Percentiles rank a stretch among this genome's conserved stretches.
phyloP scores from a whole-genome alignment of 2,329 filamentous ascomycete species.

The Fusarium beomiforme region DNA sequence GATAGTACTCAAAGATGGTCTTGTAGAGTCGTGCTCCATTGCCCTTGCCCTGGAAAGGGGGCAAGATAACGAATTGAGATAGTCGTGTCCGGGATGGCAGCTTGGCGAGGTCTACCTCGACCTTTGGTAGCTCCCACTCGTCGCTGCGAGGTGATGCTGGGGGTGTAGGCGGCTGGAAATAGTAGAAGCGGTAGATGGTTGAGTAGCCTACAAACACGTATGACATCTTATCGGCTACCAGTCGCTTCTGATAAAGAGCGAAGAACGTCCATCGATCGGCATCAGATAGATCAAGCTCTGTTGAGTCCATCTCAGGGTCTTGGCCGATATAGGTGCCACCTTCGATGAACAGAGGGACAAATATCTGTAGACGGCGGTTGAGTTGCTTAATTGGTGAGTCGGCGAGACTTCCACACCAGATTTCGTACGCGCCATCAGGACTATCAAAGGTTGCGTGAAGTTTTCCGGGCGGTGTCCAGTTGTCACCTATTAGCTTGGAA shows the following conservation, averaged over 20 bases:
- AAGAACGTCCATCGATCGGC: constrained; percentile 92
- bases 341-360: constrained; percentile 90
- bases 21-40: constrained; percentile 85
- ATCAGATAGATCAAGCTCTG: constrained; percentile 74
- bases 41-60: constrained; percentile 83
- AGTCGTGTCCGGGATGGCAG: constrained; percentile 84
- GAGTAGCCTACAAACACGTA: constrained; percentile 91
- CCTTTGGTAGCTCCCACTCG: constrained; percentile 57
- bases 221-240: constrained; percentile 56
- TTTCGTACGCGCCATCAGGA: constrained; percentile 75
- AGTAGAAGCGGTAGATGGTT: constrained; percentile 89
- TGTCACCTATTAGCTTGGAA: constrained; percentile 56
- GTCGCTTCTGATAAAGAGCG: constrained; percentile 78
- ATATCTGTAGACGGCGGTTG: constrained; percentile 82
- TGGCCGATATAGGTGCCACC: constrained; percentile 80
- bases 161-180: constrained; percentile 62
- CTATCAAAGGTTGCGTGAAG: constrained; percentile 71
- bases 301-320: constrained; percentile 60
- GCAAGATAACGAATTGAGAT: constrained; percentile 92
- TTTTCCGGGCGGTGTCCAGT: constrained; percentile 79
- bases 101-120: constrained; percentile 62
- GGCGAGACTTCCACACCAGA: constrained; percentile 82
- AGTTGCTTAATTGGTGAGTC: constrained; percentile 76
- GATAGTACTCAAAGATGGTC: constrained; percentile 76
- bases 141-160: constrained; percentile 50